These are phyloP conservation scores for Eimeria falciformis DNA, from an alignment of 169 alveolate genomes.

Conservation along the genomic window DNA sequence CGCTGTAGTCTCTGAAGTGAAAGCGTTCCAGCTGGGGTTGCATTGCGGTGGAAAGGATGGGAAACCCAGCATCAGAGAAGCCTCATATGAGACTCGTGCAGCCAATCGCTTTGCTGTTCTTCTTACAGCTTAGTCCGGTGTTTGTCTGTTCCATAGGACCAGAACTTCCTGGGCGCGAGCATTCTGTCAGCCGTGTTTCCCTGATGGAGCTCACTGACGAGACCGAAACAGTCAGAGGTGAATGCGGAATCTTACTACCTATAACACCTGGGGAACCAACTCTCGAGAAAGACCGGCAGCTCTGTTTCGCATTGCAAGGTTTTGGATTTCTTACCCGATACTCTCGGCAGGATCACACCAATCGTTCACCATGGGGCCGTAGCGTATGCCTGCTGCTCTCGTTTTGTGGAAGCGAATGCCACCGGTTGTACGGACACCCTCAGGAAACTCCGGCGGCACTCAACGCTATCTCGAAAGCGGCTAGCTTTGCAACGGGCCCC, in stretches of 20 bases:
- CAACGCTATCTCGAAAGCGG: constrained; percentile 61
- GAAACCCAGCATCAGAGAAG: no score
- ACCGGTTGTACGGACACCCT: constrained; percentile 71
- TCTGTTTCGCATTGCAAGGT: constrained; percentile 62
- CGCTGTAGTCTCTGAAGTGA: no score
- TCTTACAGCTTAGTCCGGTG: no score
- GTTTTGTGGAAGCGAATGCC: constrained; percentile 64
- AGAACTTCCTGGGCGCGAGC: no score
- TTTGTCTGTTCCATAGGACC: no score
- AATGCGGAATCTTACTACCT: constrained; percentile 41
- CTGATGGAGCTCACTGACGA: not conserved
- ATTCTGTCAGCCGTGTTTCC: not conserved
- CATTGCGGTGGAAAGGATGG: no score
- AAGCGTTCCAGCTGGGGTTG: no score
- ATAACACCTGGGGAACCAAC: not conserved
- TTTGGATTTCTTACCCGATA: constrained; percentile 65
- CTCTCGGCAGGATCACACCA: constrained; percentile 22
- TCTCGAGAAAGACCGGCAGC: constrained; percentile 29
- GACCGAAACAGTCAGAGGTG: constrained; percentile 13
- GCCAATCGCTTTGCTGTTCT: no score
- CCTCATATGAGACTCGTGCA: no score
- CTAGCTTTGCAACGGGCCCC: constrained; percentile 9
- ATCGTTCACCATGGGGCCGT: constrained; percentile 9
- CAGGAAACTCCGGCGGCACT: constrained; percentile 60
- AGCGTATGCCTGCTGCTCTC: constrained; percentile 45